Evolutionary conservation across 805 yeast species (phyloP).

Genomic region (Candida oleophila): DNA sequence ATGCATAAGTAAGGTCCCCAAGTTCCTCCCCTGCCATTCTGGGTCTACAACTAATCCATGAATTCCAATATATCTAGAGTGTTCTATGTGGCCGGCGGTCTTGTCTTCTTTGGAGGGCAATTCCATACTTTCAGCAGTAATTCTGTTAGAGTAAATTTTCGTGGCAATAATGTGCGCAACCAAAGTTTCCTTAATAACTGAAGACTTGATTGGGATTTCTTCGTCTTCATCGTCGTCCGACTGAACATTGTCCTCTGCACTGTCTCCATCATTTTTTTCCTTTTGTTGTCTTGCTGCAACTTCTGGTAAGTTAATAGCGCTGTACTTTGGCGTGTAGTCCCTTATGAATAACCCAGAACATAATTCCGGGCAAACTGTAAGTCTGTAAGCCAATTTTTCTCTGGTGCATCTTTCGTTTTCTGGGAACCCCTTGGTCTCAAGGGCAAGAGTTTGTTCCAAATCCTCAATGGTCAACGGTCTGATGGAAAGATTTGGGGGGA

Average conservation of each 20-base stretch:
- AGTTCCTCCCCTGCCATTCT: conserved; percentile 73
- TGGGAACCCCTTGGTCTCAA: conserved; percentile 73
- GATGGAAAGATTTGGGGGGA: conserved; percentile 49
- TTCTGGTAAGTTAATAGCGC: conserved; percentile 41
- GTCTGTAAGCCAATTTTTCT: conserved; percentile 66
- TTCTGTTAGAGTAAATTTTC: conserved; percentile 50
- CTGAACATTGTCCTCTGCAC: conserved; percentile 29
- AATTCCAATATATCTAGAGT: conserved; percentile 70
- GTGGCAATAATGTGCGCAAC: conserved; percentile 84
- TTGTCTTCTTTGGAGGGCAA: conserved; percentile 44
- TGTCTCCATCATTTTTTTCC: conserved; percentile 19
- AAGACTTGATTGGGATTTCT: conserved; percentile 47
- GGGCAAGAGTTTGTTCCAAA: conserved; percentile 52
- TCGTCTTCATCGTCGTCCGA: conserved; percentile 25
- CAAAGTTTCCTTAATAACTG: conserved; percentile 58
- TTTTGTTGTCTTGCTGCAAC: conserved; percentile 34
- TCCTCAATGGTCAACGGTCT: conserved; percentile 83
- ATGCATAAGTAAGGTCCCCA: conserved; percentile 79
- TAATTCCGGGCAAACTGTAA: conserved; percentile 83
- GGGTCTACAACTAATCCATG: conserved; percentile 81
- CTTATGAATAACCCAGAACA: conserved; percentile 85
- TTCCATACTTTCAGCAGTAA: conserved; percentile 61
- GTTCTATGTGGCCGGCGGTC: conserved; percentile 67
- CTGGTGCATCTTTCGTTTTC: conserved; percentile 64
- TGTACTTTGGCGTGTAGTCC: conserved; percentile 50